Conservation (phyloP, 345 rosid species). For the Camelina neglecta region DNA sequence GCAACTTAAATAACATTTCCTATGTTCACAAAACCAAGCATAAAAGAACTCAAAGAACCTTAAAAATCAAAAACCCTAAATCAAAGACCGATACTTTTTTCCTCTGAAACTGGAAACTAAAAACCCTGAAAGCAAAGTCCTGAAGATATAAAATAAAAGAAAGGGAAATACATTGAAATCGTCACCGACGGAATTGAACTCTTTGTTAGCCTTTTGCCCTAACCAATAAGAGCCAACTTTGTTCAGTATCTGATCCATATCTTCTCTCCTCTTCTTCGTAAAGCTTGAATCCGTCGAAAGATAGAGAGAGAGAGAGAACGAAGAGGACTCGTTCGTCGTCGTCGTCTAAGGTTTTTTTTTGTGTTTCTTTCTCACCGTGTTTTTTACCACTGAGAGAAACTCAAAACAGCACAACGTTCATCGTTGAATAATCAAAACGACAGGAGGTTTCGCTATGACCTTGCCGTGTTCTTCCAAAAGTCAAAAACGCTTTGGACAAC, state of each 20-base stretch:
- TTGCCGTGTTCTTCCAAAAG: constrained; percentile 1
- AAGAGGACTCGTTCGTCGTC: constrained; percentile 14
- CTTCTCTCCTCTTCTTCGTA: constrained; percentile 34
- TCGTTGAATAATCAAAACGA: neutral
- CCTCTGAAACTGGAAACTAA: neutral
- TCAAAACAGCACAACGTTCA: constrained; percentile 16
- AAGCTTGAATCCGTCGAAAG: constrained; percentile 15
- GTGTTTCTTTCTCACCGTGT: constrained; percentile 1
- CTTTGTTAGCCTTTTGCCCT: constrained; percentile 74
- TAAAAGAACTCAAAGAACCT: neutral
- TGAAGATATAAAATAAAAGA: neutral
- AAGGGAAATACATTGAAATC: constrained; percentile 63
- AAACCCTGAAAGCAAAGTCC: constrained; percentile 5
- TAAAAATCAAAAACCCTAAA: constrained; percentile 1
- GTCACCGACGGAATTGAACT: constrained; percentile 81
- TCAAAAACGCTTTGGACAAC: constrained; percentile 7
- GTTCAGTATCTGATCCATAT: constrained; percentile 89
- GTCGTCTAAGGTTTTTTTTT: neutral
- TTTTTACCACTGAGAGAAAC: neutral
- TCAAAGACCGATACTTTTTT: neutral
- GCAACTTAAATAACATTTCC: constrained; percentile 6
- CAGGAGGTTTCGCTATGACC: neutral
- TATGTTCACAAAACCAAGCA: constrained; percentile 24
- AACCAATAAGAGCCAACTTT: constrained; percentile 93
- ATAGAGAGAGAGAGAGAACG: neutral